Evolutionary conservation across 257 asterid species (phyloP), one percentile per base, ranked within the genome.

Genomic region (Solanum virginianum): DNA sequence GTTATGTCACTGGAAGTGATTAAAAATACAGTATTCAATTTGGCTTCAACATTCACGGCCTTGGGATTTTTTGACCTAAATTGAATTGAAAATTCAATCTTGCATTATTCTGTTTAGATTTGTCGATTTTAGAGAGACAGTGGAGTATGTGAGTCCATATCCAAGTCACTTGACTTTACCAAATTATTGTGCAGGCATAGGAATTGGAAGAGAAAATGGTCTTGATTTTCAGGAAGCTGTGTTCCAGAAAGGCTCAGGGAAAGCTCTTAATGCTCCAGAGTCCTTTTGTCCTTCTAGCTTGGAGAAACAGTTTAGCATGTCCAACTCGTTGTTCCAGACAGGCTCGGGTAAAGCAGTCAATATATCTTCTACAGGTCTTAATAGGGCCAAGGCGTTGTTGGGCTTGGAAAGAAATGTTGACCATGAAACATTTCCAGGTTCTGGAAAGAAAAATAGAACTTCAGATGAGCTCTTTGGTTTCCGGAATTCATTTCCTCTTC

Each of bases 321-420:
- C 91, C 55, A 66, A 69, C 85, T 85, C 91, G 51, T 77, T 86
- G 87, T 88, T 90, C 88, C 91, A 87, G 77, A 90, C 91, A 41
- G 91, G 84, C 39, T 94, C 98, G 0, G 99, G 99, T 83, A 95
- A 94, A 92, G 53, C 90, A 82, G 98, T 97, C 71, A 83, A 80
- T 81, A 84, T 94, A 88, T 93, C 98, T 89, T 88, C 96, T 1
- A 93, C 92, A 80, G 96, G 99, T 85, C 91, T 97, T 71, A 89
- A 83, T 85, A 94, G 94, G 91, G 99, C 98, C 69, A 93, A 93
- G 88, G 70, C 92, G 54, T 85, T 97, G 90, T 83, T 97, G 91
- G 95, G 95, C 54, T 77, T 94, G 55, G 95, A 89, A 74, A 93
- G 90, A 88, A 86, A 88, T 86, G n/a, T 54, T 68, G 90, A 90